A percentile compares a stretch with the other conserved stretches of the same genome.
Evolutionary conservation across 2,329 filamentous ascomycete genomes (phyloP).

Genomic region (Colletotrichum lupini): DNA sequence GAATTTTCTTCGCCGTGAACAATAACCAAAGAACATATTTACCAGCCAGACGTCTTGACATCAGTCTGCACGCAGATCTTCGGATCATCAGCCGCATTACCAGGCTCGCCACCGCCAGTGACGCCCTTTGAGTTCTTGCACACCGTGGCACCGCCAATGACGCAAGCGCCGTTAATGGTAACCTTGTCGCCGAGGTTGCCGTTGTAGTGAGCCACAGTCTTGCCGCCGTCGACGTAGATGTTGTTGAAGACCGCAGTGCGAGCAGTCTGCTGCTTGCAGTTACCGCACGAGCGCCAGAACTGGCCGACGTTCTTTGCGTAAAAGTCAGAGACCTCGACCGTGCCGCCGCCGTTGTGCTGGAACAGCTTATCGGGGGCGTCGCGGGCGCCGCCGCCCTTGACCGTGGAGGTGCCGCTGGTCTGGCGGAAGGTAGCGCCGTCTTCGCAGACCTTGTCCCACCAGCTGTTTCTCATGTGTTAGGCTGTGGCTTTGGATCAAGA

Average conservation of each 20-base stretch:
- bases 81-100: slow-evolving; percentile 12
- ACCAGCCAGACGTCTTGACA: slow-evolving; percentile 31
- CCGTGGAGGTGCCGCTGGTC: slow-evolving; percentile 49
- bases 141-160: slow-evolving; percentile 16
- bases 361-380: slow-evolving; percentile 53
- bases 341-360: slow-evolving; percentile 55
- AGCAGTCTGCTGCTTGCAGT: slow-evolving; percentile 23
- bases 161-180: slow-evolving; percentile 34
- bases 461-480: slow-evolving; percentile 43
- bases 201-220: slow-evolving; percentile 46
- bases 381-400: slow-evolving; percentile 56
- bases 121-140: slow-evolving; percentile 47
- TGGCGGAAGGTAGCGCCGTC: slow-evolving; percentile 49
- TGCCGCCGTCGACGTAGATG: slow-evolving; percentile 49
- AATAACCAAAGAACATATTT: neutral
- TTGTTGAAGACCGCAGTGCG: slow-evolving; percentile 42
- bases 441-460: slow-evolving; percentile 53
- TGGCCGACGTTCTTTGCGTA: slow-evolving; percentile 51
- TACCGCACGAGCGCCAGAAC: slow-evolving; percentile 61
- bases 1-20: neutral
- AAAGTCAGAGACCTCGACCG: slow-evolving; percentile 49
- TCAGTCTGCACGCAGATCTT: slow-evolving; percentile 12
- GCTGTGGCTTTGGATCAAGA: too few species aligned
- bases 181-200: slow-evolving; percentile 43
- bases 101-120: slow-evolving; percentile 47